Base-by-base conservation (phyloP, 2,329 filamentous ascomycete genomes). In the Colletotrichum musicola region DNA sequence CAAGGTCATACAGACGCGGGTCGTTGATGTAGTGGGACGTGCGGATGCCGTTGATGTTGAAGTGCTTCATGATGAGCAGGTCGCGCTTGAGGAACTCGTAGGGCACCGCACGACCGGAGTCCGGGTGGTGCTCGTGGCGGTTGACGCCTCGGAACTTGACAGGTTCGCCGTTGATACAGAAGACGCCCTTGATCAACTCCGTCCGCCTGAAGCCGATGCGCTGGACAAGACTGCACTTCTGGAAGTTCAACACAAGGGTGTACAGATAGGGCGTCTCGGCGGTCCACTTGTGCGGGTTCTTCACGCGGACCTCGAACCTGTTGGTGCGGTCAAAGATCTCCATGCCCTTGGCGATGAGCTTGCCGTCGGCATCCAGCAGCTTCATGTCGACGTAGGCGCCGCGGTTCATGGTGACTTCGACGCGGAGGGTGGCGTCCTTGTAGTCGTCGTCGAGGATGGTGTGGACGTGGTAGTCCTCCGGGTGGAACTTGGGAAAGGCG, bases 11-110 rank as follows among this genome's bases (percentile, higher is more conserved):
- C 0, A 92, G 75, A 9, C 84, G 79, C 1, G 85, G 82, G 65
- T 92, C 88, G 35, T 88, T 90, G 10, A 88, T 86, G 56, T 93
- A 89, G 74, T 93, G 91, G 0, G 85, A 90, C 0, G 88, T 91
- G 1, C 91, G 87, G 10, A 93, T 84, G 2, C 90, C 88, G 70
- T 93, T 93, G 75, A 93, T 86, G 71, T 92, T 92, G 77, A 91
- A 85, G 1, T 79, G 80, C 75, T 92, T 93, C 90, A 93, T 93
- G 4, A 85, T 79, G 2, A 90, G 70, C 3, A 93, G 81, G 70
- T 93, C 91, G 1, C 82, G 78, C 61, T 85, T 82, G 73, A 93
- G 84, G n/a, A 86, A 88, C 0, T 87, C 84, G 30, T 86, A 84
- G 0, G 89, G 89, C 1, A 92, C 88, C 0, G 89, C 84, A 0